Percentiles rank a stretch among this genome's conserved stretches.
Conservation (phyloP, 2,329 filamentous ascomycete species). For the Pseudocercospora ulei region DNA sequence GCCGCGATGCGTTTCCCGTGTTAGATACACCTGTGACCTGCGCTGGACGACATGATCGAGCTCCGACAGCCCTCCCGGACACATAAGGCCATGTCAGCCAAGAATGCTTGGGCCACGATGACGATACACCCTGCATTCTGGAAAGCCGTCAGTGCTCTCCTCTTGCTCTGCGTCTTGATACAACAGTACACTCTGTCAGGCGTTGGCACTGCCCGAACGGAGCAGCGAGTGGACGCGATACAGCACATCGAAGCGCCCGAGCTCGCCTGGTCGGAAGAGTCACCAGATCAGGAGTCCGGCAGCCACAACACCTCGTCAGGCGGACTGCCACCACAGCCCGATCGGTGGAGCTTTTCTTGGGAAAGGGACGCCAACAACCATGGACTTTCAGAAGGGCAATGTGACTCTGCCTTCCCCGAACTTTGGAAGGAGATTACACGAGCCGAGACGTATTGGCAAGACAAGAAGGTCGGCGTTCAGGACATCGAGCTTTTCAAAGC, state of each 20-base stretch:
- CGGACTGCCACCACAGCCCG: background rate
- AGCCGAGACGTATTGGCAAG: slow-evolving; percentile 20
- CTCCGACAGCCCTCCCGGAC: background rate
- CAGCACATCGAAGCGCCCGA: slow-evolving; percentile 1
- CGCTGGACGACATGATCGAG: slow-evolving; percentile 2
- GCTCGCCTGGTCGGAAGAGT: slow-evolving; percentile 1
- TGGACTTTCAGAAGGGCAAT: slow-evolving; percentile 28
- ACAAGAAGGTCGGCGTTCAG: slow-evolving; percentile 11
- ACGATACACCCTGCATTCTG: slow-evolving; percentile 16
- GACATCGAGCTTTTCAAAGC: slow-evolving; percentile 33
- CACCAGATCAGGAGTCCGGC: background rate
- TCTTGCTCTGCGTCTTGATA: slow-evolving; percentile 18
- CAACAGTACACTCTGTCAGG: slow-evolving; percentile 16
- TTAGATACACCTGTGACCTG: background rate
- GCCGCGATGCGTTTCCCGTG: background rate
- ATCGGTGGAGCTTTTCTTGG: slow-evolving; percentile 22
- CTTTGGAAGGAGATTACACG: slow-evolving; percentile 32
- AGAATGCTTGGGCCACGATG: slow-evolving; percentile 2
- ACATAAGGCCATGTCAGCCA: background rate
- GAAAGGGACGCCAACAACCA: slow-evolving; percentile 28
- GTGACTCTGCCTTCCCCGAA: slow-evolving; percentile 29
- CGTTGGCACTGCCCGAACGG: background rate
- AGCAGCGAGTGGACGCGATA: slow-evolving; percentile 1
- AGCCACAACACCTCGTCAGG: background rate
- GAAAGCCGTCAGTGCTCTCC: slow-evolving; percentile 19